Percentiles rank a stretch among this genome's conserved stretches.
phyloP scores from a whole-genome alignment of 2,329 filamentous ascomycete genomes.

The Penicillium sclerotigenum region DNA sequence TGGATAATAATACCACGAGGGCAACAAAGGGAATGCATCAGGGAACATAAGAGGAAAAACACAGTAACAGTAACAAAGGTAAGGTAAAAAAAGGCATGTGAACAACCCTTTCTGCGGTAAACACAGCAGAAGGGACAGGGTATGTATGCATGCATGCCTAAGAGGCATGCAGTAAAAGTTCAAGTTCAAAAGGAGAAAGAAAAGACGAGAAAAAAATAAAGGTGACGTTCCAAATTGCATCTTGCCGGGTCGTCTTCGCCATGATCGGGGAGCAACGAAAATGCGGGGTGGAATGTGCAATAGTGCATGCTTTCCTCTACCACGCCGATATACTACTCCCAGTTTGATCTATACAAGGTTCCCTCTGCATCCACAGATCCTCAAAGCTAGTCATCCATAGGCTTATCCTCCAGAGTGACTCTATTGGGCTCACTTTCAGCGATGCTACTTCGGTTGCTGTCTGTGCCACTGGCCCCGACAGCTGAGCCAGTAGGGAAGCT shows the following conservation, averaged over 20 bases:
- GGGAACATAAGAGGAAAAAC: background rate
- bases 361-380: background rate
- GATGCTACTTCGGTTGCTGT: constrained; percentile 36
- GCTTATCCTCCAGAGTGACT: constrained; percentile 69
- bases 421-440: constrained; percentile 45
- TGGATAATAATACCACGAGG: constrained; percentile 2
- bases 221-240: background rate
- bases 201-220: background rate
- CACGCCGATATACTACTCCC: background rate
- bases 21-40: constrained; percentile 6
- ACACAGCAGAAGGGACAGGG: constrained; percentile 4
- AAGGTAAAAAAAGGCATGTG: background rate
- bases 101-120: background rate
- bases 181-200: background rate
- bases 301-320: background rate
- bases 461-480: constrained; percentile 23
- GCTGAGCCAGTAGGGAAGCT: constrained; percentile 28
- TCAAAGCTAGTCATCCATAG: constrained; percentile 65
- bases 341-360: constrained; percentile 2
- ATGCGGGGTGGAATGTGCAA: background rate
- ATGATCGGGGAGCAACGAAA: background rate
- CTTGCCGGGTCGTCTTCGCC: constrained; percentile 1
- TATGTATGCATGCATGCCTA: constrained; percentile 7
- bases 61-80: background rate
- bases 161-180: constrained; percentile 1